Evolutionary conservation across 2,329 filamentous ascomycete genomes (phyloP).

Genomic region (Penicillium sp.): DNA sequence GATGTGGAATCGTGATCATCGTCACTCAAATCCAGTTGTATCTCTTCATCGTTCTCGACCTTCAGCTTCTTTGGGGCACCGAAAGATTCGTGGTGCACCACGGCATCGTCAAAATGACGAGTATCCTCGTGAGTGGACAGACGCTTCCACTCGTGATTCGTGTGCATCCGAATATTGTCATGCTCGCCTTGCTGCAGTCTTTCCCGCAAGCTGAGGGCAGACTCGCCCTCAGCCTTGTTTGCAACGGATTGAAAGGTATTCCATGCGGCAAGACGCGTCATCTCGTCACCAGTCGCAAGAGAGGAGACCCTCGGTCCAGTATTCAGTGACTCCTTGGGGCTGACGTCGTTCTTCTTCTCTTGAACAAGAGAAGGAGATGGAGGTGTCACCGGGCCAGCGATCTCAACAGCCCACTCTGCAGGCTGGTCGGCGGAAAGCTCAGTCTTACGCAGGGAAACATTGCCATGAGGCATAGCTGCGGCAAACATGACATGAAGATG

Average conservation of each 20-base stretch:
- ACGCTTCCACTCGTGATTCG: neutral
- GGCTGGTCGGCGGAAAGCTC: neutral
- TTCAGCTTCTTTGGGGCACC: conserved; percentile 41
- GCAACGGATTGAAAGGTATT: neutral
- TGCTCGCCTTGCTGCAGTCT: neutral
- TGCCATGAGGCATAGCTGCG: conserved; percentile 54
- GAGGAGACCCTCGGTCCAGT: neutral
- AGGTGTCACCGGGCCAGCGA: neutral
- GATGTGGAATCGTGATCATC: conserved; percentile 2
- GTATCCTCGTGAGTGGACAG: neutral
- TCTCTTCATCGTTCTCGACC: conserved; percentile 51
- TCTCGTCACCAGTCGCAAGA: neutral
- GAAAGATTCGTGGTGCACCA: neutral
- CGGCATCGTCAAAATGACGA: neutral
- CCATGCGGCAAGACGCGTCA: neutral
- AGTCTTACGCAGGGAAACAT: neutral
- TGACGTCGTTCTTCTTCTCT: neutral
- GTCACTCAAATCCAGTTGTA: conserved; percentile 35
- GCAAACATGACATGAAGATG: conserved; percentile 87
- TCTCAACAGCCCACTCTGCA: conserved; percentile 4
- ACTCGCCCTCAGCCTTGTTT: neutral
- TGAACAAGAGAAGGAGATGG: neutral
- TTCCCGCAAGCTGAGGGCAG: neutral
- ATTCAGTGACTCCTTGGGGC: neutral
- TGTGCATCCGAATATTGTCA: neutral